Percentiles rank a stretch among this genome's conserved stretches.
These are phyloP conservation scores for Cercospora sesami DNA, from an alignment of 2,329 filamentous ascomycete species.

Conservation along the genomic window DNA sequence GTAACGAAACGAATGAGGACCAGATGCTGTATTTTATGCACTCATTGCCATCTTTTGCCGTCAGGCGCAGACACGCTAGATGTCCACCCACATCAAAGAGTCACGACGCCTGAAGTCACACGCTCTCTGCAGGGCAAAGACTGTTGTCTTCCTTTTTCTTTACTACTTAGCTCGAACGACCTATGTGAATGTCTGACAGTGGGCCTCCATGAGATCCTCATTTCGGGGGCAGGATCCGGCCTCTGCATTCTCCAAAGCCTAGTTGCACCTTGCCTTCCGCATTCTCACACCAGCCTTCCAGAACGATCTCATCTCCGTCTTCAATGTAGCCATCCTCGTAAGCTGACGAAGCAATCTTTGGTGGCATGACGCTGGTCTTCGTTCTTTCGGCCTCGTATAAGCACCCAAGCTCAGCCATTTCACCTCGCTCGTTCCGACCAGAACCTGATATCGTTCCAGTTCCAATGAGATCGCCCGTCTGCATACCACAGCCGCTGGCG, in stretches of 20 bases:
- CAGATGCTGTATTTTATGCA: background rate
- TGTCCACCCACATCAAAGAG: background rate
- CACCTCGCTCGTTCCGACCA: constrained; percentile 33
- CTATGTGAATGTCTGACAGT: background rate
- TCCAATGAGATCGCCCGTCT: constrained; percentile 47
- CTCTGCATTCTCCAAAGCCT: constrained; percentile 37
- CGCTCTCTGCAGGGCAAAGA: background rate
- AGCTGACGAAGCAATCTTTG: constrained; percentile 13
- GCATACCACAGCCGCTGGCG: constrained; percentile 45
- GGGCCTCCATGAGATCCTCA: constrained; percentile 47
- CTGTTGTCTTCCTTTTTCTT: background rate
- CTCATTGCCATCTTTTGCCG: background rate
- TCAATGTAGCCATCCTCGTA: constrained; percentile 43
- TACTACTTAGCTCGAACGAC: background rate
- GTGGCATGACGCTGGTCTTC: constrained; percentile 40
- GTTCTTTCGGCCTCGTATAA: constrained; percentile 42
- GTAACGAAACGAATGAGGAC: background rate
- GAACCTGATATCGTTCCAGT: constrained; percentile 49
- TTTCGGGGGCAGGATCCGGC: constrained; percentile 30
- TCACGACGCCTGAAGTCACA: background rate
- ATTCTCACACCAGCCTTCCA: constrained; percentile 39
- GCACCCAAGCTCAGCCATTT: constrained; percentile 44
- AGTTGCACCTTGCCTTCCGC: constrained; percentile 28
- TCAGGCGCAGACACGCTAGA: background rate
- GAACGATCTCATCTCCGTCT: constrained; percentile 44